Conservation (phyloP, 139 green algal genomes). For the Volvox reticuliferus region DNA sequence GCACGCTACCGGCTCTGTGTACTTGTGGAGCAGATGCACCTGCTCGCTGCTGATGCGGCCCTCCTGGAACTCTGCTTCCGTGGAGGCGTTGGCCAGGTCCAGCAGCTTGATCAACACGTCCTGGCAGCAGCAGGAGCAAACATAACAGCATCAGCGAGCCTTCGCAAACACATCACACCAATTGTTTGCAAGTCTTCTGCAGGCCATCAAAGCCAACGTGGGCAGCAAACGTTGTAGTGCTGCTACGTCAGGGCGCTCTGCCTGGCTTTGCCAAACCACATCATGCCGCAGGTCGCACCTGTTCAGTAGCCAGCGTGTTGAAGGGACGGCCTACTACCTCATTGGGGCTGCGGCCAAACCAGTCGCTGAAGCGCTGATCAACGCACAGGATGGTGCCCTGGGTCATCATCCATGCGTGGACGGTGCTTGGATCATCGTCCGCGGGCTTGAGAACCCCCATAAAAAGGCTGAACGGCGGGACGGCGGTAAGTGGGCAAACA, state of each 20-base stretch:
- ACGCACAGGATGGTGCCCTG: slow-evolving; percentile 53
- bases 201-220: too few species aligned
- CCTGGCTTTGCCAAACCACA: too few species aligned
- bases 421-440: slow-evolving; percentile 43
- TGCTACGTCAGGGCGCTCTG: background rate
- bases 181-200: too few species aligned
- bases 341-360: slow-evolving; percentile 35
- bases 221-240: too few species aligned
- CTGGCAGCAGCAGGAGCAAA: slow-evolving; percentile 20
- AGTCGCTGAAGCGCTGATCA: slow-evolving; percentile 57
- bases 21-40: slow-evolving; percentile 52
- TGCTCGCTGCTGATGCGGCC: slow-evolving; percentile 40
- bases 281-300: slow-evolving; percentile 19
- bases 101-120: slow-evolving; percentile 52
- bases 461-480: slow-evolving; percentile 35
- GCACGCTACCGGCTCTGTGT: slow-evolving; percentile 42
- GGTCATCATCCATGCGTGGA: slow-evolving; percentile 44
- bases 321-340: slow-evolving; percentile 46
- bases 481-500: background rate
- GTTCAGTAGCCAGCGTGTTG: slow-evolving; percentile 37
- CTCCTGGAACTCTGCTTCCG: slow-evolving; percentile 37
- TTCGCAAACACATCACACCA: too few species aligned
- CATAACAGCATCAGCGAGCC: too few species aligned
- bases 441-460: slow-evolving; percentile 51
- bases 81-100: slow-evolving; percentile 40